Evolutionary conservation across 345 rosid genomes (phyloP), one percentile per base, ranked within the genome.

Genomic region (Pugionium cornutum): DNA sequence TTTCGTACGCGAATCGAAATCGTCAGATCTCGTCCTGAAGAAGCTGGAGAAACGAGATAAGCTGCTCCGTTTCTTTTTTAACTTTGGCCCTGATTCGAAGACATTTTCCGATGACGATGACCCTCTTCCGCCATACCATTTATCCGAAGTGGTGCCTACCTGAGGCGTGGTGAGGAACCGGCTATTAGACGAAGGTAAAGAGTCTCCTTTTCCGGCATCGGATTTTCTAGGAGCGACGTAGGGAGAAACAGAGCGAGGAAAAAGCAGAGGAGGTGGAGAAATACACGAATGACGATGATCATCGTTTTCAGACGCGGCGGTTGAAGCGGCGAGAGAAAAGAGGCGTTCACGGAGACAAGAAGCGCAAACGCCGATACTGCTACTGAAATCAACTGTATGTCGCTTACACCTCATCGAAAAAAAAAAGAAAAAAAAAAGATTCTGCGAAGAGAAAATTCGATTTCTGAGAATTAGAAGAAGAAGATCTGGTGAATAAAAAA

Each of bases 271-370:
- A 11, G 54, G 69, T 39, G 67, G 78, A 53, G 77, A 74, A 0
- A 65, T 46, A 10, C 32, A 70, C 0, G 69, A 50, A 5, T 62
- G 67, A 25, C 59, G 56, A 34, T 66, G 52, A 2, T 74, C 77
- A 2, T 72, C 79, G n/a, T 61, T 64, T 33, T 73, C 71, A 27
- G 74, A 71, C 11, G 73, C 81, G 33, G 79, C 68, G 67, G 81
- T 86, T 4, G 86, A 85, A 44, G 73, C 85, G 53, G 89, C 71
- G 58, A 86, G 71, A 0, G 54, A 64, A 6, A 72, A 8, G 27
- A 94, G 90, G 26, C 95, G 88, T 46, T 90, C 87, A 0, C 91
- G 88, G 80, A 94, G 99, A 69, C 97, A 94, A 37, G 99, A 73
- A 62, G 97, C 84, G 70, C 97, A 94, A 64, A 94, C 96, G 66